Evolutionary conservation across 1,284 basidiomycete species (phyloP).

Genomic region (Ceratobasidium sp.): DNA sequence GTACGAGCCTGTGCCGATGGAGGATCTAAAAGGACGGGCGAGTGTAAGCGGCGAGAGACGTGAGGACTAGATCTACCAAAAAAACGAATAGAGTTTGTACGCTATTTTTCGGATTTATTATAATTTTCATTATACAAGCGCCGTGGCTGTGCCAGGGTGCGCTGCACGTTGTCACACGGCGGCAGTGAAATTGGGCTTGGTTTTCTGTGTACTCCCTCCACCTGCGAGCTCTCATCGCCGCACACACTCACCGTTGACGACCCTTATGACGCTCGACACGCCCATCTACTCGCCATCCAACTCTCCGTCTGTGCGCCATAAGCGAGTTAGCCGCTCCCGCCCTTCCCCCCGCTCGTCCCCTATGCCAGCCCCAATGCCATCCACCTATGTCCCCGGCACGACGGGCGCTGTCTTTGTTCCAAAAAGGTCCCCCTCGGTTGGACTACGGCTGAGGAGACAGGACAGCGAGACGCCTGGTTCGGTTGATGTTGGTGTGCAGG

Average conservation of each 20-base stretch:
- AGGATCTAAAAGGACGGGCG: constrained; percentile 62
- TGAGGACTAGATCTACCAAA: constrained; percentile 3
- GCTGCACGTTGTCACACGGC: constrained; percentile 30
- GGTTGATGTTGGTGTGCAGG: constrained; percentile 37
- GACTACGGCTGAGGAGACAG: constrained; percentile 22
- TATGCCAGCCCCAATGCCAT: background rate
- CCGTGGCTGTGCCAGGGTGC: constrained; percentile 19
- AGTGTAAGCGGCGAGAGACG: constrained; percentile 8
- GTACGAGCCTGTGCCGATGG: constrained; percentile 67
- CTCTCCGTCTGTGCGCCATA: constrained; percentile 18
- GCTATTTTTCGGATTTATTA: background rate
- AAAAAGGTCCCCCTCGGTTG: constrained; percentile 27
- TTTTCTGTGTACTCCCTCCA: background rate
- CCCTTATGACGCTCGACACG: constrained; percentile 15
- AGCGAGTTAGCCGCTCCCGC: constrained; percentile 28
- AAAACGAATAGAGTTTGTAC: constrained; percentile 2
- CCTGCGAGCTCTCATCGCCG: background rate
- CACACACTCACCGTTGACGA: background rate
- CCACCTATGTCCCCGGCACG: constrained; percentile 13
- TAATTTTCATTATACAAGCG: constrained; percentile 1
- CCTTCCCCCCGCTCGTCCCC: constrained; percentile 11
- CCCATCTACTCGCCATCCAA: constrained; percentile 9
- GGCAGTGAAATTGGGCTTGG: constrained; percentile 3
- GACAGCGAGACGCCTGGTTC: background rate
- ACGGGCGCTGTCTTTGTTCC: constrained; percentile 8